Conservation (phyloP, 192 early-diverging fungal species). For the Backusella parvicylindrica region DNA sequence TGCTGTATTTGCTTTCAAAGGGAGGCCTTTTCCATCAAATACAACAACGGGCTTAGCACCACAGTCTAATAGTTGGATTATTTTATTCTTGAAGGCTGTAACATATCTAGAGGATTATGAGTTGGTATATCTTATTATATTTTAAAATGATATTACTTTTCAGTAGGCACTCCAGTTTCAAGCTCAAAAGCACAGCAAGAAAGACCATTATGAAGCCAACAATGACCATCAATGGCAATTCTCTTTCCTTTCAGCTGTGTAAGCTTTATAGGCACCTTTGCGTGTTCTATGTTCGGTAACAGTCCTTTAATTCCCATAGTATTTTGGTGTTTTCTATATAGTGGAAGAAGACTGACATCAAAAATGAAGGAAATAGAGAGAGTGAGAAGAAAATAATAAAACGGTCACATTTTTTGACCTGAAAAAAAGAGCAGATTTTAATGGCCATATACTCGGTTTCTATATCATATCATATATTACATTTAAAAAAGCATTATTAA, state of each 20-base stretch:
- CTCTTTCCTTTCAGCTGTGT: conserved; percentile 65
- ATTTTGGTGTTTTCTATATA: neutral
- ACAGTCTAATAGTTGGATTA: conserved; percentile 69
- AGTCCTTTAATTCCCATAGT: conserved; percentile 91
- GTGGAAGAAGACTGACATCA: too few relatives aligned
- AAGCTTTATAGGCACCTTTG: conserved; percentile 66
- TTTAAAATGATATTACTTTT: conserved; percentile 44
- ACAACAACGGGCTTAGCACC: conserved; percentile 82
- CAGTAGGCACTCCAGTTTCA: conserved; percentile 60
- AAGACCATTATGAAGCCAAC: conserved; percentile 92
- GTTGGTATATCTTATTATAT: neutral
- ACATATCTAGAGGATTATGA: conserved; percentile 62
- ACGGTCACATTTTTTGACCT: too few relatives aligned
- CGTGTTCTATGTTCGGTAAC: conserved; percentile 74
- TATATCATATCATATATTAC: too few relatives aligned
- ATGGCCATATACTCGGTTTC: neutral
- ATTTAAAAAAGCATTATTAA: too few relatives aligned
- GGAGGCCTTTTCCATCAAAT: conserved; percentile 92
- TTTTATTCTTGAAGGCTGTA: conserved; percentile 71
- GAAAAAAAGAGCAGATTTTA: neutral
- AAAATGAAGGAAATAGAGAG: neutral
- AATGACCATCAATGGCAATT: conserved; percentile 91
- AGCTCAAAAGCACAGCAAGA: conserved; percentile 85
- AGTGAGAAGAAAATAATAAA: too few relatives aligned
- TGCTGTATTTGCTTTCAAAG: conserved; percentile 80